Conservation (phyloP, 768 basidiomycete genomes). For the Podaxis rugospora region DNA sequence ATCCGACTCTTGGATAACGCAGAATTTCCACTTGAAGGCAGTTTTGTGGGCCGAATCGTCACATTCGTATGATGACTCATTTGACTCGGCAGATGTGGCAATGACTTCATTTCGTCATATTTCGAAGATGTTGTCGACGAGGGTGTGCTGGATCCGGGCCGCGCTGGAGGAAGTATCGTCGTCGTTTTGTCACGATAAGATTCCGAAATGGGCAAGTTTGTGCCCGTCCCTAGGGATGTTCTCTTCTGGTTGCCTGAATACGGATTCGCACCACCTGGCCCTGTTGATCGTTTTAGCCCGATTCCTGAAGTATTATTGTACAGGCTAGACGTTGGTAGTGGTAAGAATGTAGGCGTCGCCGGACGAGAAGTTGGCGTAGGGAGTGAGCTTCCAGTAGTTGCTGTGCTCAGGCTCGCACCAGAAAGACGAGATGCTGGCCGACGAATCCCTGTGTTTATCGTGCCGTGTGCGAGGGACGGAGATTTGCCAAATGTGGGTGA, state of each 20-base stretch:
- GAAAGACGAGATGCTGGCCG: conserved; percentile 76
- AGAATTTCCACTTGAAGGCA: conserved; percentile 30
- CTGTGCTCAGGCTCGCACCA: conserved; percentile 42
- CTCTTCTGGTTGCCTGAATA: conserved; percentile 44
- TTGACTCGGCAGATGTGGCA: conserved; percentile 36
- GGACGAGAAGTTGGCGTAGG: conserved; percentile 68
- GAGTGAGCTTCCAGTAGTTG: conserved; percentile 56
- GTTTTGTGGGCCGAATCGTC: conserved; percentile 42
- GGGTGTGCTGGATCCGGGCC: conserved; percentile 25
- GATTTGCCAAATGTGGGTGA: conserved; percentile 13
- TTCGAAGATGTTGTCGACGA: conserved; percentile 25
- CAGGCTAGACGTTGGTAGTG: conserved; percentile 54
- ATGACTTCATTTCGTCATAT: conserved; percentile 29
- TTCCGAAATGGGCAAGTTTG: conserved; percentile 25
- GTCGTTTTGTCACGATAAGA: conserved; percentile 28
- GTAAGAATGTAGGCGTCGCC: conserved; percentile 71
- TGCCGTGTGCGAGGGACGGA: conserved; percentile 35
- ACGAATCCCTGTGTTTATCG: conserved; percentile 41
- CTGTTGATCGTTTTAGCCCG: conserved; percentile 58
- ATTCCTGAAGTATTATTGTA: conserved; percentile 37
- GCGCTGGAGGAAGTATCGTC: conserved; percentile 27
- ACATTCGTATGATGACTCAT: conserved; percentile 34
- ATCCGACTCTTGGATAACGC: conserved; percentile 45
- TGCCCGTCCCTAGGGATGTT: conserved; percentile 55
- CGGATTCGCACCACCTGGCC: conserved; percentile 38